Conservation (phyloP, 2,329 filamentous ascomycete species). For the Colletotrichum sp. region DNA sequence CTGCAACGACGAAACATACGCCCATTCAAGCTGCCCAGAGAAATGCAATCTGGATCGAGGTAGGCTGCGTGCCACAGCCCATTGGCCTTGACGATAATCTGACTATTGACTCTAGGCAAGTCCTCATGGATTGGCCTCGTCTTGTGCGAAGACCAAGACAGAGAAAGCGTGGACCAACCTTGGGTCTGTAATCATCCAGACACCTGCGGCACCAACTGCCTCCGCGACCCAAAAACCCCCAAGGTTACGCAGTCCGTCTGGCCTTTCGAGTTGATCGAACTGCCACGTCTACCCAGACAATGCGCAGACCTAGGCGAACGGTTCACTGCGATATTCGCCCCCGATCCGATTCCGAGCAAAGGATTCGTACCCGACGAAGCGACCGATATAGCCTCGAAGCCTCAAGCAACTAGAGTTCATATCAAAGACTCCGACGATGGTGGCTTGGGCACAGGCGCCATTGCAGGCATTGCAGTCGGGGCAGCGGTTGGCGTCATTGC, state of each 20-base stretch:
- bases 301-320: background rate
- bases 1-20: slow-evolving; percentile 6
- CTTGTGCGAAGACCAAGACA: background rate
- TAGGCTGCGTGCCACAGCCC: accelerated
- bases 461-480: background rate
- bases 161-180: background rate
- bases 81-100: too few relatives aligned
- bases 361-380: background rate
- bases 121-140: slow-evolving; percentile 15
- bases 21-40: background rate
- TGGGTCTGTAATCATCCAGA: slow-evolving; percentile 14
- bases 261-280: background rate
- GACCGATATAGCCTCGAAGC: background rate
- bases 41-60: background rate
- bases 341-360: background rate
- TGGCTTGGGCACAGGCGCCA: background rate
- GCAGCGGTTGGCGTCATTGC: background rate
- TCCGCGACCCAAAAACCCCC: background rate
- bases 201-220: background rate
- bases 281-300: background rate
- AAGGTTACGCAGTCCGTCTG: background rate
- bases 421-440: background rate
- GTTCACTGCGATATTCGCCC: background rate
- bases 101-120: background rate
- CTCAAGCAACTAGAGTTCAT: background rate